These are phyloP conservation scores for Emydomyces testavorans DNA, from an alignment of 2,329 filamentous ascomycete species.

Conservation along the genomic window DNA sequence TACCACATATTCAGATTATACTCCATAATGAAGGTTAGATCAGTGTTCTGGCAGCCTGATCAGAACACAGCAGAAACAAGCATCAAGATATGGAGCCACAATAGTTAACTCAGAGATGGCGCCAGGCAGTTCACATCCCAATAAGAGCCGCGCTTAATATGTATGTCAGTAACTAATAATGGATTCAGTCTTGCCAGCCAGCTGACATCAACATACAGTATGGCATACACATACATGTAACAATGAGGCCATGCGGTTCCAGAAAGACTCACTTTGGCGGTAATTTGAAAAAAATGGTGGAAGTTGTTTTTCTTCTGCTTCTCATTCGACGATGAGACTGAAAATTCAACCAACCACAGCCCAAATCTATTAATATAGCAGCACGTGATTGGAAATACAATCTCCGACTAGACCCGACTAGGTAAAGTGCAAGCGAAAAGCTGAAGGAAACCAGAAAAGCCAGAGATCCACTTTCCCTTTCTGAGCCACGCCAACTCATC, in stretches of 20 bases:
- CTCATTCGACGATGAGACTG: neutral
- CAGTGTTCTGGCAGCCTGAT: no score
- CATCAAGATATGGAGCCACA: slow-evolving; percentile 4
- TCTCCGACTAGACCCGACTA: neutral
- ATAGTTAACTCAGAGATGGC: neutral
- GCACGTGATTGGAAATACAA: slow-evolving; percentile 1
- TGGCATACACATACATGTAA: no score
- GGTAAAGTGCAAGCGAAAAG: slow-evolving; percentile 1
- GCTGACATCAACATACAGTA: slow-evolving; percentile 2
- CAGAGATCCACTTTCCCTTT: slow-evolving; percentile 4
- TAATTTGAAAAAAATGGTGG: neutral
- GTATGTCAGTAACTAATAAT: no score
- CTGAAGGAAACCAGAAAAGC: neutral
- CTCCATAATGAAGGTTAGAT: no score
- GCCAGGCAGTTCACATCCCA: slow-evolving; percentile 3
- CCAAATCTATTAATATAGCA: slow-evolving; percentile 1
- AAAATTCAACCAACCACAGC: neutral
- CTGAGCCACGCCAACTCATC: slow-evolving; percentile 9
- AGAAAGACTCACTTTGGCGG: neutral
- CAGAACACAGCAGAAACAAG: neutral
- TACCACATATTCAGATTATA: no score
- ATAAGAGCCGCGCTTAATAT: slow-evolving; percentile 1
- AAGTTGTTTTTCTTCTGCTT: slow-evolving; percentile 2
- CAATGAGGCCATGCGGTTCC: neutral
- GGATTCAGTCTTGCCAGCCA: neutral